phyloP scores from a whole-genome alignment of 768 basidiomycete genomes.

The Podaxis sp. region DNA sequence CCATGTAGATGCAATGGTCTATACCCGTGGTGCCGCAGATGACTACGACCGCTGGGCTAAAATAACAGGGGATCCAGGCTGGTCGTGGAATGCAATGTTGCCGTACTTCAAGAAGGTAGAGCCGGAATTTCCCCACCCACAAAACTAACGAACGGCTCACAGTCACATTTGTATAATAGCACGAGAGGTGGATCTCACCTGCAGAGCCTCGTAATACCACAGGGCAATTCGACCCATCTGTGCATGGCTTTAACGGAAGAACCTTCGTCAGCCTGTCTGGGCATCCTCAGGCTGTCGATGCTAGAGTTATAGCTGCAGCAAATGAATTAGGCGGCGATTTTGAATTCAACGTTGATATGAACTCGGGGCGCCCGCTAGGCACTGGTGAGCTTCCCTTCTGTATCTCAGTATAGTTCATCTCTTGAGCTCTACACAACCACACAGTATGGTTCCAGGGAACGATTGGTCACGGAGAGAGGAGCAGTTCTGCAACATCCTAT shows the following conservation, averaged over 20 bases:
- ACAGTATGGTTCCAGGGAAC: slow-evolving; percentile 23
- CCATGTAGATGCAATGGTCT: slow-evolving; percentile 28
- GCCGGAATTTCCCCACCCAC: neutral
- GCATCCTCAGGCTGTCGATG: slow-evolving; percentile 27
- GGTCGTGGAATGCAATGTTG: slow-evolving; percentile 31
- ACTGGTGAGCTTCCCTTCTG: slow-evolving; percentile 21
- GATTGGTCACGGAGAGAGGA: slow-evolving; percentile 25
- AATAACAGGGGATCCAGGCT: slow-evolving; percentile 30
- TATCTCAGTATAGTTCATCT: neutral
- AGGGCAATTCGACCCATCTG: slow-evolving; percentile 33
- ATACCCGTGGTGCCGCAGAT: slow-evolving; percentile 30
- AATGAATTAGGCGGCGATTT: slow-evolving; percentile 26
- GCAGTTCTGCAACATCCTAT: slow-evolving; percentile 30
- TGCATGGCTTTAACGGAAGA: slow-evolving; percentile 35
- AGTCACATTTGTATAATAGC: slow-evolving; percentile 21
- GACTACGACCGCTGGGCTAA: slow-evolving; percentile 25
- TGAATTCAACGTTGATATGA: slow-evolving; percentile 24
- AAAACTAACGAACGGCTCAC: neutral
- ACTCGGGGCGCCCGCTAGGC: slow-evolving; percentile 30
- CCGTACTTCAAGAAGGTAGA: slow-evolving; percentile 29
- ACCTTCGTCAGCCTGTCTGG: slow-evolving; percentile 31
- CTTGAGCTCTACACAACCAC: neutral
- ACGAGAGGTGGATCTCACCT: slow-evolving; percentile 34
- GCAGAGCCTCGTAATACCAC: slow-evolving; percentile 35
- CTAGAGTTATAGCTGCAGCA: slow-evolving; percentile 29